Evolutionary conservation across 371 early-diverging fungal genomes (phyloP).

Genomic region (Rhizopus sp.): DNA sequence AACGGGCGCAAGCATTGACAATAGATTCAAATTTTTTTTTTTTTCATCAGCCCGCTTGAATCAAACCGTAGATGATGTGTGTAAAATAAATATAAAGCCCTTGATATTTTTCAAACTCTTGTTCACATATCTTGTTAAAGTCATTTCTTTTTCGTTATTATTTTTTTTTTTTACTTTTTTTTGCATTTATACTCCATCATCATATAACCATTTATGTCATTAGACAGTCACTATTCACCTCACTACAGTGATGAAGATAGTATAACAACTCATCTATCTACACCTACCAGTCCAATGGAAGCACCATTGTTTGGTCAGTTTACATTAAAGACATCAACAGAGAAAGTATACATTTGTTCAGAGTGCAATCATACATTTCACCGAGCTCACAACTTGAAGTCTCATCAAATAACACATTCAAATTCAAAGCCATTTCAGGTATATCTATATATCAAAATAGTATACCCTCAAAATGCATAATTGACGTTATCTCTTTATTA

Average conservation of each 20-base stretch:
- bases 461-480: conserved; percentile 10
- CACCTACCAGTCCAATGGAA: conserved; percentile 16
- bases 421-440: conserved; percentile 48
- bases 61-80: background rate
- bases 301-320: conserved; percentile 19
- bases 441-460: conserved; percentile 16
- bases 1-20: conserved; percentile 2
- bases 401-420: conserved; percentile 50
- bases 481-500: background rate
- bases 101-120: background rate
- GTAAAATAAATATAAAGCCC: background rate
- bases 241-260: background rate
- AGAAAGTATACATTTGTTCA: conserved; percentile 25
- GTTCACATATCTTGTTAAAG: too few relatives aligned
- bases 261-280: conserved; percentile 8
- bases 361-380: conserved; percentile 46
- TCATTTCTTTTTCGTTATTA: conserved; percentile 4
- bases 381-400: conserved; percentile 52
- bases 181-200: background rate
- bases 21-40: conserved; percentile 1
- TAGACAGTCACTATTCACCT: background rate
- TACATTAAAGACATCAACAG: conserved; percentile 16
- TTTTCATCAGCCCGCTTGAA: conserved; percentile 1
- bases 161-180: background rate
- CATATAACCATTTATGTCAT: conserved; percentile 1